A percentile compares a stretch with the other conserved stretches of the same genome.
phyloP scores from a whole-genome alignment of 2,329 filamentous ascomycete species.

The Colletotrichum spinosum region DNA sequence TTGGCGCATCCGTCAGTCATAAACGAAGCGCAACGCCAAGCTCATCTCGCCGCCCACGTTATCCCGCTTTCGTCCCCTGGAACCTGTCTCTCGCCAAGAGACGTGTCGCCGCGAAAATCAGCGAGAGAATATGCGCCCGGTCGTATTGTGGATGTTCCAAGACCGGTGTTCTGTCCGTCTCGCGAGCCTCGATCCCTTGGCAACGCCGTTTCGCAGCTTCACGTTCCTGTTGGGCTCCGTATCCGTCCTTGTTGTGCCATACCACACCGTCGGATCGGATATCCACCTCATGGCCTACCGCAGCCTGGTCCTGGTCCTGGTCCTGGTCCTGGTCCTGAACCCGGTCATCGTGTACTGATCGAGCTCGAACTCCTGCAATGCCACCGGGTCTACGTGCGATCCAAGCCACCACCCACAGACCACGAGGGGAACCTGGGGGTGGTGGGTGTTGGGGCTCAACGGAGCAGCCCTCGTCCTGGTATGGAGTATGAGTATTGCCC shows the following conservation, averaged over 20 bases:
- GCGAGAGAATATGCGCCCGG: conserved; percentile 33
- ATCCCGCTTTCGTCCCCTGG: background rate
- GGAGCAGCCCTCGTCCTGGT: conserved; percentile 2
- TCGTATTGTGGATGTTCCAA: conserved; percentile 13
- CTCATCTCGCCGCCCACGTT: background rate
- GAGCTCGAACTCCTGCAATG: too few relatives aligned
- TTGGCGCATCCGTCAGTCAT: background rate
- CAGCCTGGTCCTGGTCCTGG: too few relatives aligned
- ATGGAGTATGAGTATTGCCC: background rate
- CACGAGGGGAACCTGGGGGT: conserved; percentile 18
- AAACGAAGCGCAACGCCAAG: conserved; percentile 2
- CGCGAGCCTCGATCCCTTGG: background rate
- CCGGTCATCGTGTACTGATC: too few relatives aligned
- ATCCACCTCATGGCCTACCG: too few relatives aligned
- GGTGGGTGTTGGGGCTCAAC: conserved; percentile 25
- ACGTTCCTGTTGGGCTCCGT: too few relatives aligned
- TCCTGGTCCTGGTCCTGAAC: too few relatives aligned
- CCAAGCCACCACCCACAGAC: conserved; percentile 2
- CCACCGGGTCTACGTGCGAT: conserved; percentile 2
- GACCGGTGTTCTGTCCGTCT: conserved; percentile 27
- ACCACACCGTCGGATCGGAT: too few relatives aligned
- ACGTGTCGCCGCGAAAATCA: conserved; percentile 31
- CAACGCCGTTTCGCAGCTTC: too few relatives aligned
- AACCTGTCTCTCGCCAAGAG: background rate
- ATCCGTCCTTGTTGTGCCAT: too few relatives aligned